Conservation (phyloP, 306 rosid genomes). For the Hylodesmum podocarpum region DNA sequence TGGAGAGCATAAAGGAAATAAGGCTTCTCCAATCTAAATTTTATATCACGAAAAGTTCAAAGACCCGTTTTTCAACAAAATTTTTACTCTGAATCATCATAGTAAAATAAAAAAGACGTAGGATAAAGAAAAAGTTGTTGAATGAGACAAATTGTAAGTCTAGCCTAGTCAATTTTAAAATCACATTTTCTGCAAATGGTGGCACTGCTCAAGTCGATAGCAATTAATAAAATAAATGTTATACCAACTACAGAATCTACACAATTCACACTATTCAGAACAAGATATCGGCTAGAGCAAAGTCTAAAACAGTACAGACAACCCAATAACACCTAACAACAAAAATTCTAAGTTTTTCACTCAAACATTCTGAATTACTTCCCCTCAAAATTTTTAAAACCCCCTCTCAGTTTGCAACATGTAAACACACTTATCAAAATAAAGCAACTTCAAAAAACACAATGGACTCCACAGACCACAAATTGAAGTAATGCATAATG, state of each 20-base stretch:
- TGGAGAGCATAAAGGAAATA: slow-evolving; percentile 13
- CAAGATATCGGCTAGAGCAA: neutral
- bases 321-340: neutral
- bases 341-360: neutral
- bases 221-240: neutral
- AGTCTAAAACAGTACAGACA: neutral
- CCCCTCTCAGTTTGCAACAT: neutral
- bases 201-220: slow-evolving; percentile 3
- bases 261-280: neutral
- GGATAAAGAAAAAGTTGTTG: neutral
- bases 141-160: slow-evolving; percentile 6
- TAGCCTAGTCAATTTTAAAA: neutral
- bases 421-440: neutral
- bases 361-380: neutral
- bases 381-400: neutral
- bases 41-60: neutral
- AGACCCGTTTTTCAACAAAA: neutral
- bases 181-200: neutral
- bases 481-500: neutral
- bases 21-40: slow-evolving; percentile 6
- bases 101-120: slow-evolving; percentile 18
- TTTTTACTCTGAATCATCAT: slow-evolving; percentile 3
- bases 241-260: neutral
- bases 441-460: neutral
- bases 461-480: too few species aligned